phyloP scores from a whole-genome alignment of 805 yeast genomes.

The Saccharomycopsis microspora region DNA sequence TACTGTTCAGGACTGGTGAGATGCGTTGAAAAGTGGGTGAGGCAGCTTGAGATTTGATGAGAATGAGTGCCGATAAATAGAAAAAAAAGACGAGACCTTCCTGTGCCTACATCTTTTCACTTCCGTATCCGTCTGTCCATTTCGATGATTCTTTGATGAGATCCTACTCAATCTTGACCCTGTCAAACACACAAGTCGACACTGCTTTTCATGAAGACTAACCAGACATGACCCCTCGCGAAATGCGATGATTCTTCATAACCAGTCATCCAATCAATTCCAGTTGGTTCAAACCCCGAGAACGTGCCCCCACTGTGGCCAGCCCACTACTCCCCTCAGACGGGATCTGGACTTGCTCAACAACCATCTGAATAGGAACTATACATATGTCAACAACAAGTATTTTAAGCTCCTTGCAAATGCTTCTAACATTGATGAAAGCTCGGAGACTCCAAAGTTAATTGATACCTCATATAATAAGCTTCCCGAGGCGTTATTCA shows the following conservation, averaged over 20 bases:
- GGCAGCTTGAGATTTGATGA: too few species aligned
- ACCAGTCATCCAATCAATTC: slow-evolving; percentile 9
- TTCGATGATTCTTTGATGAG: neutral
- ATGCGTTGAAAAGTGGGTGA: too few species aligned
- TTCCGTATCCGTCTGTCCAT: too few species aligned
- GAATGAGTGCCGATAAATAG: too few species aligned
- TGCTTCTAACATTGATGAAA: slow-evolving; percentile 5
- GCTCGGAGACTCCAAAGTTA: neutral
- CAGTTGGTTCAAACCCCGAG: slow-evolving; percentile 4
- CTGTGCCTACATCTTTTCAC: too few species aligned
- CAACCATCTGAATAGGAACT: slow-evolving; percentile 1
- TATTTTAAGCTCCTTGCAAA: slow-evolving; percentile 13
- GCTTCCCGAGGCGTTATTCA: slow-evolving; percentile 47
- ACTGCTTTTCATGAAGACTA: too few species aligned
- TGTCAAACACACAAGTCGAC: too few species aligned
- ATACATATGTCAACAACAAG: slow-evolving; percentile 7
- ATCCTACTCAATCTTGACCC: neutral
- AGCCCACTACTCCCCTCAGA: neutral
- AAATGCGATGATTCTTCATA: slow-evolving; percentile 15
- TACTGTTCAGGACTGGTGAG: too few species aligned
- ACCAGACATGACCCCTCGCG: slow-evolving; percentile 15
- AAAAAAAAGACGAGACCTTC: too few species aligned
- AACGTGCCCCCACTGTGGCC: slow-evolving; percentile 11
- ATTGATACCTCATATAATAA: neutral
- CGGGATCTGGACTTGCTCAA: slow-evolving; percentile 6